phyloP scores from a whole-genome alignment of 2,329 filamentous ascomycete genomes.

The Waltergamsia citrina region DNA sequence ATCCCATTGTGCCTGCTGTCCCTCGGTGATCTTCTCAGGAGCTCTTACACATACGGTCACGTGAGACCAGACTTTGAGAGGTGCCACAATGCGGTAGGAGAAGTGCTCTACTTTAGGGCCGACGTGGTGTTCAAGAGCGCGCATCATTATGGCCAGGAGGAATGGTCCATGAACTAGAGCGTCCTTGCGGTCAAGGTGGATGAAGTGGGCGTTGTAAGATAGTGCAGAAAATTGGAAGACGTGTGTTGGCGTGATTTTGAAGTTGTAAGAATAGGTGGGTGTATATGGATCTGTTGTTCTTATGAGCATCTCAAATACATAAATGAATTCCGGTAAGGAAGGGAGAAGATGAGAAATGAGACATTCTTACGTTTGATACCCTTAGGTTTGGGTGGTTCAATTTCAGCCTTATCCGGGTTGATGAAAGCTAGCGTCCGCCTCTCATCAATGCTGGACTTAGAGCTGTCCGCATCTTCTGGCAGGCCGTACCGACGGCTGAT shows the following conservation, averaged over 20 bases:
- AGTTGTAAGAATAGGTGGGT: slow-evolving; percentile 23
- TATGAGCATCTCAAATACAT: background rate
- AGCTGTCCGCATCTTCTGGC: slow-evolving; percentile 10
- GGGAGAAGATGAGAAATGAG: background rate
- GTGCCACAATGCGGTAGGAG: slow-evolving; percentile 73
- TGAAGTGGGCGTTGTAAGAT: slow-evolving; percentile 84
- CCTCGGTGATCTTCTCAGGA: background rate
- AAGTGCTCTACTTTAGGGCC: slow-evolving; percentile 46
- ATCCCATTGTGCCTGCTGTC: slow-evolving; percentile 34
- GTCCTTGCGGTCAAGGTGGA: slow-evolving; percentile 75
- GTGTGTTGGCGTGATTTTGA: slow-evolving; percentile 59
- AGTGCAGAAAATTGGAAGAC: slow-evolving; percentile 88
- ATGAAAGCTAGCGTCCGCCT: slow-evolving; percentile 43
- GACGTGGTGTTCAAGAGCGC: slow-evolving; percentile 34
- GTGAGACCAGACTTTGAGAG: slow-evolving; percentile 65
- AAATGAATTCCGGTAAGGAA: slow-evolving; percentile 1
- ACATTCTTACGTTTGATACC: slow-evolving; percentile 19
- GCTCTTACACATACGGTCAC: slow-evolving; percentile 58
- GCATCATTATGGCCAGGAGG: slow-evolving; percentile 66
- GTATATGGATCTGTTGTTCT: background rate
- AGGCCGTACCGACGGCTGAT: slow-evolving; percentile 35
- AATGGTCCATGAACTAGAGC: slow-evolving; percentile 84
- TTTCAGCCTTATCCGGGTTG: slow-evolving; percentile 18
- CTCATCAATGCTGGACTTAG: slow-evolving; percentile 32
- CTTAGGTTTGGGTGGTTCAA: slow-evolving; percentile 8